Evolutionary conservation across 2,329 filamentous ascomycete genomes (phyloP).

Genomic region (Clathrospora elynae): DNA sequence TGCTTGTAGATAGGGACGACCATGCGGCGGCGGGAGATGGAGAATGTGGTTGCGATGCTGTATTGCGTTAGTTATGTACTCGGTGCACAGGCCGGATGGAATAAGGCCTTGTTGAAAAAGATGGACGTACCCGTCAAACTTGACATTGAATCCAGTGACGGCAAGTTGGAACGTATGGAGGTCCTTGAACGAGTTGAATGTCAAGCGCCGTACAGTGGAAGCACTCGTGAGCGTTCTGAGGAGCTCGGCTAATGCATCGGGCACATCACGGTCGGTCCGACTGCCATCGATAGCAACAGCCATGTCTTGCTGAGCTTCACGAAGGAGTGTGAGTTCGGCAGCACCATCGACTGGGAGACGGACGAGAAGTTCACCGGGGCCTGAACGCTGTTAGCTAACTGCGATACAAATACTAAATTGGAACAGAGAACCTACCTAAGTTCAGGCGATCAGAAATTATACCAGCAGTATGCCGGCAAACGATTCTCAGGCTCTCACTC

Average conservation of each 20-base stretch:
- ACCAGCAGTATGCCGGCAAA: constrained; percentile 76
- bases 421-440: constrained; percentile 55
- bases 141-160: constrained; percentile 77
- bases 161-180: constrained; percentile 80
- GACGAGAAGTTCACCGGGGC: constrained; percentile 53
- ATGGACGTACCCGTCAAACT: constrained; percentile 42
- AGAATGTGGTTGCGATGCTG: constrained; percentile 69
- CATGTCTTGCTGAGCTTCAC: constrained; percentile 76
- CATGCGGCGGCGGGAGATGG: constrained; percentile 83
- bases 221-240: constrained; percentile 62
- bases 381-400: constrained; percentile 23
- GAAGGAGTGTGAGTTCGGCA: constrained; percentile 50
- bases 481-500: constrained; percentile 75
- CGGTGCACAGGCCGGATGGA: no score
- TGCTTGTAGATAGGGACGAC: constrained; percentile 94
- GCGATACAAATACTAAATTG: not conserved
- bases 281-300: constrained; percentile 69
- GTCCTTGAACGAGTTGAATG: constrained; percentile 54
- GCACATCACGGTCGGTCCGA: constrained; percentile 50
- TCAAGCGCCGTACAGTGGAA: constrained; percentile 72
- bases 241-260: constrained; percentile 67
- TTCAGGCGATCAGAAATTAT: constrained; percentile 85
- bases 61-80: constrained; percentile 34
- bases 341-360: constrained; percentile 51
- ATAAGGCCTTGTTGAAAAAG: no score